Conservation (phyloP, 2,329 filamentous ascomycete species). For the Claviceps citrina region DNA sequence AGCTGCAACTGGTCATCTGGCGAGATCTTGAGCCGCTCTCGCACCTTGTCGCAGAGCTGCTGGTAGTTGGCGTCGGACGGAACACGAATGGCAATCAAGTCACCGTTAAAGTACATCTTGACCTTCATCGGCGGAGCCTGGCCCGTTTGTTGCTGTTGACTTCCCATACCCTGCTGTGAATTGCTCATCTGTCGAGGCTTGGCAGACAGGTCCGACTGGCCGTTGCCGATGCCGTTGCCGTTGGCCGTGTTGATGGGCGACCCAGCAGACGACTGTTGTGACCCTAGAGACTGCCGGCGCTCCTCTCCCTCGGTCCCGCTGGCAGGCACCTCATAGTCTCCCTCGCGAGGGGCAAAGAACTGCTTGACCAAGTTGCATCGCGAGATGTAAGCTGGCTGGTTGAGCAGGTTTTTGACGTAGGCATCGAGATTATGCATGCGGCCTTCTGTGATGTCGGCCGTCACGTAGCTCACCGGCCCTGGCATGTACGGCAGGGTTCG, state of each 20-base stretch:
- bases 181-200: constrained; percentile 29
- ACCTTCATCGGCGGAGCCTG: constrained; percentile 58
- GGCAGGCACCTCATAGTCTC: constrained; percentile 84
- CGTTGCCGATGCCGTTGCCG: constrained; percentile 36
- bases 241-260: constrained; percentile 46
- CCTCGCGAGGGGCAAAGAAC: constrained; percentile 78
- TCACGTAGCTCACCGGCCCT: constrained; percentile 91
- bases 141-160: constrained; percentile 13
- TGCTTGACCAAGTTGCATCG: constrained; percentile 71
- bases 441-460: constrained; percentile 91
- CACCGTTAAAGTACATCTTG: constrained; percentile 86
- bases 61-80: constrained; percentile 63
- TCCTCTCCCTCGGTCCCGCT: constrained; percentile 59
- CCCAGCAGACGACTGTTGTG: constrained; percentile 51
- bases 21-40: constrained; percentile 64
- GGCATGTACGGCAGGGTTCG: constrained; percentile 93
- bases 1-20: constrained; percentile 57
- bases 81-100: constrained; percentile 82
- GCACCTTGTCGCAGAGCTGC: constrained; percentile 69
- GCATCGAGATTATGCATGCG: constrained; percentile 84
- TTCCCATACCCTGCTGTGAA: constrained; percentile 21
- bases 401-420: constrained; percentile 83
- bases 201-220: constrained; percentile 38
- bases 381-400: constrained; percentile 71
- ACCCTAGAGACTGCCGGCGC: constrained; percentile 58